Conservation (phyloP, 1,284 basidiomycete genomes). For the Waitea zeae region DNA sequence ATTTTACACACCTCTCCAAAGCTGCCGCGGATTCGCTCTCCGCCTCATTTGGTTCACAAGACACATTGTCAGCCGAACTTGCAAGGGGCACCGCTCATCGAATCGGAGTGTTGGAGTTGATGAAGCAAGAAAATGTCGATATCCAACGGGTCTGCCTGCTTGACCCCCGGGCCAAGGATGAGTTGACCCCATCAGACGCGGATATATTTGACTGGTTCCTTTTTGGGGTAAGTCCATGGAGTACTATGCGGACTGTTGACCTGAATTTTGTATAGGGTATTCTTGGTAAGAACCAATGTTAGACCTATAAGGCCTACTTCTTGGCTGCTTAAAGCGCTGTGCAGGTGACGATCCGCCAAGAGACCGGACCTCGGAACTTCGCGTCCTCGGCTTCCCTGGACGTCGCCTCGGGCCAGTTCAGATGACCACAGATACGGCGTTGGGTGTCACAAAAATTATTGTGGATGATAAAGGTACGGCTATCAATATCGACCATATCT, state of each 20-base stretch:
- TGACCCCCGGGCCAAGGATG: conserved; percentile 67
- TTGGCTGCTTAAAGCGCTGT: too few species aligned
- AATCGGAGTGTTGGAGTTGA: conserved; percentile 46
- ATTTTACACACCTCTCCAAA: conserved; percentile 74
- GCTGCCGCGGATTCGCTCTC: conserved; percentile 48
- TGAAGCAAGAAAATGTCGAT: conserved; percentile 31
- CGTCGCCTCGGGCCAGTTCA: conserved; percentile 76
- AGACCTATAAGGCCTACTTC: too few species aligned
- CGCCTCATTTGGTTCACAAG: conserved; percentile 16
- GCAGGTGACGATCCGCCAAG: conserved; percentile 80
- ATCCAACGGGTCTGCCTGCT: conserved; percentile 65
- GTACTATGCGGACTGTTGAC: too few species aligned
- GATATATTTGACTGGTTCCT: conserved; percentile 71
- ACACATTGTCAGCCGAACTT: conserved; percentile 8
- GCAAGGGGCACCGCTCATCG: conserved; percentile 34
- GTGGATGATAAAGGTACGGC: conserved; percentile 58
- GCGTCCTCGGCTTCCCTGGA: conserved; percentile 72
- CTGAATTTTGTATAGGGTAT: conserved; percentile 16
- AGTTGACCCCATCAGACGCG: conserved; percentile 59
- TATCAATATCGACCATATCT: too few species aligned
- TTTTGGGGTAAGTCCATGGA: conserved; percentile 61
- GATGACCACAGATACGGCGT: conserved; percentile 97
- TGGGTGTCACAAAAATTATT: conserved; percentile 83
- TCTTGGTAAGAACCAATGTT: conserved; percentile 34
- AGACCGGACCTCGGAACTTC: conserved; percentile 77